These are phyloP conservation scores for Ehretia macrophylla DNA, from an alignment of 257 asterid species.

Conservation along the genomic window DNA sequence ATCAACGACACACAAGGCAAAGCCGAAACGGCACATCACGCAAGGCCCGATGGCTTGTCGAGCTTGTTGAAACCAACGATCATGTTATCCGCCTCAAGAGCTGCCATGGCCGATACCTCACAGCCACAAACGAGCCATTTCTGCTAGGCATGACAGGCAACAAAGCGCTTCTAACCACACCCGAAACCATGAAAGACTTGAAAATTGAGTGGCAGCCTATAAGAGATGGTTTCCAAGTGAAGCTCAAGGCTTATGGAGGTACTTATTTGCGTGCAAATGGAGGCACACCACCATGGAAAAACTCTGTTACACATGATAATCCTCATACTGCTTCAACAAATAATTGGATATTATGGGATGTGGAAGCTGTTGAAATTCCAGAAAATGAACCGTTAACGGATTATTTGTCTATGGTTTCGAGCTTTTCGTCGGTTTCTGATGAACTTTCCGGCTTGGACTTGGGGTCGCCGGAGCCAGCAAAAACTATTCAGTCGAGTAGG, in stretches of 20 bases:
- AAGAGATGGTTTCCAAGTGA: slow-evolving; percentile 80
- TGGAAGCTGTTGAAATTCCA: slow-evolving; percentile 62
- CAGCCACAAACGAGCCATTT: slow-evolving; percentile 61
- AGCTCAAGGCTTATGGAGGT: slow-evolving; percentile 46
- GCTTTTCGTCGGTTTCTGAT: slow-evolving; percentile 65
- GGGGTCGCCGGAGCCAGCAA: slow-evolving; percentile 57
- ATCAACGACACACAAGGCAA: slow-evolving; percentile 35
- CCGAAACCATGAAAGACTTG: slow-evolving; percentile 34
- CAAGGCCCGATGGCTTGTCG: slow-evolving; percentile 62
- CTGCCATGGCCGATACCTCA: slow-evolving; percentile 60
- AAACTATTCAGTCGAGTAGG: slow-evolving; percentile 34
- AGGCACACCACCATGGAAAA: slow-evolving; percentile 93
- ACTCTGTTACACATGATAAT: slow-evolving; percentile 70
- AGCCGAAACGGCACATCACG: slow-evolving; percentile 38
- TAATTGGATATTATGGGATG: slow-evolving; percentile 79
- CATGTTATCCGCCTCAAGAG: slow-evolving; percentile 51
- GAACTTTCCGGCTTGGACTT: slow-evolving; percentile 56
- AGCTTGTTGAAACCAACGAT: slow-evolving; percentile 36
- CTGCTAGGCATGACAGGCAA: slow-evolving; percentile 38
- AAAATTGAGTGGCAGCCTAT: slow-evolving; percentile 70
- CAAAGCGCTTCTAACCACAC: slow-evolving; percentile 49
- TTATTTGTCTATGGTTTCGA: slow-evolving; percentile 69
- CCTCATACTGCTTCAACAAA: slow-evolving; percentile 42
- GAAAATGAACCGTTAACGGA: slow-evolving; percentile 61
- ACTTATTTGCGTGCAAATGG: slow-evolving; percentile 80